These are phyloP conservation scores for Aspergillus hancockii DNA, from an alignment of 495 filamentous ascomycete genomes.

Conservation along the genomic window DNA sequence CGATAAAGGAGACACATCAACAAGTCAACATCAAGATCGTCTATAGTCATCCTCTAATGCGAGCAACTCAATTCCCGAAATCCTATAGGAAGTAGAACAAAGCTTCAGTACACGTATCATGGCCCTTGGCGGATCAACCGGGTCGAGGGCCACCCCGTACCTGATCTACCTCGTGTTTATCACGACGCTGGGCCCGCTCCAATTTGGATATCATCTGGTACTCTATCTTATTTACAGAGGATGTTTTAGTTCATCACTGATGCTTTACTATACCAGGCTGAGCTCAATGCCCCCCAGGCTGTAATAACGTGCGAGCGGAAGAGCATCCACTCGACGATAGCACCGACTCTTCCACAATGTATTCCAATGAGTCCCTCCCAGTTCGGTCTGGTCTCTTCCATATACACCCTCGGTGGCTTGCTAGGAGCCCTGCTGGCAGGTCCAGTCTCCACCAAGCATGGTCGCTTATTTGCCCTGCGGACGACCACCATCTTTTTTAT, in stretches of 20 bases:
- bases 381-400: constrained; percentile 80
- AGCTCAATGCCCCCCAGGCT: constrained; percentile 91
- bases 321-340: constrained; percentile 47
- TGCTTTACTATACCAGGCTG: constrained; percentile 58
- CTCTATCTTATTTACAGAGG: not conserved
- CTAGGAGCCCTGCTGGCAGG: constrained; percentile 78
- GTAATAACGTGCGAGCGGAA: constrained; percentile 79
- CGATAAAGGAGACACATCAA: not conserved
- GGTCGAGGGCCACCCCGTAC: constrained; percentile 55
- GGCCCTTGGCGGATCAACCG: constrained; percentile 22
- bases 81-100: not conserved
- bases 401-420: constrained; percentile 90
- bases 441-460: constrained; percentile 68
- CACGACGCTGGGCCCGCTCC: constrained; percentile 75
- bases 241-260: constrained; percentile 13
- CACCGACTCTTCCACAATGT: constrained; percentile 63
- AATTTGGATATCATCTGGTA: constrained; percentile 95
- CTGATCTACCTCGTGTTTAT: constrained; percentile 64
- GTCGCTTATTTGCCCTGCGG: constrained; percentile 71
- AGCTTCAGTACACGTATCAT: constrained; percentile 13
- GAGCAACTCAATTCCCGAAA: not conserved
- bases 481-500: constrained; percentile 74
- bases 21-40: not conserved
- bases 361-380: constrained; percentile 76
- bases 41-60: not conserved